Evolutionary conservation across 345 rosid species (phyloP), one percentile per base, ranked within the genome.

Genomic region (Viola odorata): DNA sequence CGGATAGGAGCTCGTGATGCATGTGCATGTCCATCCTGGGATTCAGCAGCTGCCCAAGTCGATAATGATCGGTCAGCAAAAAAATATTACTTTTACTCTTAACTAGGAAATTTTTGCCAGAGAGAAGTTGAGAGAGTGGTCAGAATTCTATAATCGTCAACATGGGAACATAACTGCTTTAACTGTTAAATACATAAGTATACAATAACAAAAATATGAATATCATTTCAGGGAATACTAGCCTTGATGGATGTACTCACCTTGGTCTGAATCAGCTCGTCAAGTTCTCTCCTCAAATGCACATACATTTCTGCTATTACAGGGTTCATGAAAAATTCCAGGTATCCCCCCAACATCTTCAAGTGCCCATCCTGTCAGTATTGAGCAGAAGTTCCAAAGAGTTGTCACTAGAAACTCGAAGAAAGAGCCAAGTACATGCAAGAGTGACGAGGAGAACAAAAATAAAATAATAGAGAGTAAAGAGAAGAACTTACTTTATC

Each of bases 341-440:
- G 61, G 69, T 77, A 92, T 37, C 96, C 98, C 65, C 89, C 96
- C 77, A 89, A 63, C 96, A 92, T 87, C 79, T 87, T 89, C 84
- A 92, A 57, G 76, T 85, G 94, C 54, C 98, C 98, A 68, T 80
- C 89, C 98, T 89, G 77, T 45, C 45, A 62, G 6, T 69, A 23
- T 23, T 23, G 32, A 23, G 32, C 32, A 23, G 32, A 23, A 23
- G 32, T 23, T 23, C 32, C 32, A 23, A 23, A 23, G 32, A 23
- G 32, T 23, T 23, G 32, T 23, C 32, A 23, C 32, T 23, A 23
- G 32, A 23, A 23, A 23, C 32, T 23, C 32, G 32, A 23, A 23
- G 32, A 23, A 23, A 23, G 32, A 23, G 32, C 32, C 32, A 23
- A 23, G 32, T 2, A 2, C 32, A 23, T 23, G 32, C 2, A 23